These are phyloP conservation scores for Gremmenia infestans DNA, from an alignment of 2,329 filamentous ascomycete species.

Conservation along the genomic window DNA sequence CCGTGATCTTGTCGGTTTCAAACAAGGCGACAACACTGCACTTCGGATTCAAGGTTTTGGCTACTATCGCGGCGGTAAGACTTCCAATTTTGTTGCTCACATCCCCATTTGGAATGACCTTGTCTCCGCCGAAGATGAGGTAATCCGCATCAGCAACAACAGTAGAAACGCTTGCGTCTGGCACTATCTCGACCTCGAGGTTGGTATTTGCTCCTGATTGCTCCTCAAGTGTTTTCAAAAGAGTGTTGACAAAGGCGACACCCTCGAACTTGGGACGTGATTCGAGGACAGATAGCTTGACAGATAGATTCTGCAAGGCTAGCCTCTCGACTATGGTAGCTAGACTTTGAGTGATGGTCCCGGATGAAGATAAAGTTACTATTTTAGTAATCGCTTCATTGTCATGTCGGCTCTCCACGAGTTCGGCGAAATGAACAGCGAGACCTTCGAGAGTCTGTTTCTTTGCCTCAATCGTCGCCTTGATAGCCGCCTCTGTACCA, in stretches of 20 bases:
- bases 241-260: conserved; percentile 46
- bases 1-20: conserved; percentile 57
- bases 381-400: background rate
- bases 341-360: conserved; percentile 51
- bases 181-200: conserved; percentile 37
- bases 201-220: conserved; percentile 16
- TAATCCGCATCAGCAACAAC: conserved; percentile 49
- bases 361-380: conserved; percentile 59
- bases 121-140: conserved; percentile 60
- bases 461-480: conserved; percentile 16
- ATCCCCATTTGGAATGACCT: conserved; percentile 51
- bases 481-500: conserved; percentile 19
- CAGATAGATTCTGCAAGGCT: conserved; percentile 29
- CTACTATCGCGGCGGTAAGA: conserved; percentile 51
- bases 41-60: conserved; percentile 42
- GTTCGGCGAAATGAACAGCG: conserved; percentile 4
- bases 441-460: conserved; percentile 7
- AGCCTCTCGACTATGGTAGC: conserved; percentile 33
- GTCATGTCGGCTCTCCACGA: conserved; percentile 11
- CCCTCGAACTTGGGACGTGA: conserved; percentile 65
- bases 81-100: conserved; percentile 66
- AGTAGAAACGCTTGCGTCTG: conserved; percentile 55
- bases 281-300: conserved; percentile 59
- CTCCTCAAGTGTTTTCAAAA: conserved; percentile 26
- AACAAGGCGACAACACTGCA: conserved; percentile 51